Evolutionary conservation across 495 filamentous ascomycete genomes (phyloP), one percentile per base, ranked within the genome.

Genomic region (Talaromyces proteolyticus): DNA sequence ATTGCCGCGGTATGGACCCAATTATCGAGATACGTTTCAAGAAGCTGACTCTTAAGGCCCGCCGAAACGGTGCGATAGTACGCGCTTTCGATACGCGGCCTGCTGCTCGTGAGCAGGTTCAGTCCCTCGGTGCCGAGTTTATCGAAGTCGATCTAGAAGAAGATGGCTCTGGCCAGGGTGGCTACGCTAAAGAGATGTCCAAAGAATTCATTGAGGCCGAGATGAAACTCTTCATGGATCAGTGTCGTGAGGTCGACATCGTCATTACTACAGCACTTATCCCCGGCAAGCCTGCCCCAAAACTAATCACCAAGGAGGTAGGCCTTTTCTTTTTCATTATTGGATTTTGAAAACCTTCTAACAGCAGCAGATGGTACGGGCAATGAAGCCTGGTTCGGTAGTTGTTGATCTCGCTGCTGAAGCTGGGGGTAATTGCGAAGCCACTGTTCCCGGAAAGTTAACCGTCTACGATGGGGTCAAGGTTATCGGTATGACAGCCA

Each of bases 161-260:
- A 64, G 88, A 91, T 50, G 88, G 87, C 12, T 77, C 85, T n/a
- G 88, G 87, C 2, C 77, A 84, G 14, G 88, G 88, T 18, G 88
- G 88, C 10, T 92, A 92, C 52, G 87, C 84, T 29, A 92, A 92
- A 56, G 86, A 88, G 58, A 92, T 92, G 88, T 89, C 86, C 46
- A 86, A 88, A 54, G 87, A 90, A 61, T 92, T 92, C 61, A 88
- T 89, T 60, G 87, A 87, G 51, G 87, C 87, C 6, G 88, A 92
- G 59, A 91, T 89, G 87, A 89, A 85, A 62, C 73, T 92, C 21
- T 92, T 92, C 57, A 80, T 85, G 57, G 83, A 90, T 56, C 88
- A 91, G 59, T 85, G 84, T 49, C 77, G 76, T 14, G 87, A 91
- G 38, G 87, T 91, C n/a, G 88, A 92, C 60, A 92, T 92, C 47